These are phyloP conservation scores for Candida patagonica DNA, from an alignment of 805 yeast genomes.

Conservation along the genomic window DNA sequence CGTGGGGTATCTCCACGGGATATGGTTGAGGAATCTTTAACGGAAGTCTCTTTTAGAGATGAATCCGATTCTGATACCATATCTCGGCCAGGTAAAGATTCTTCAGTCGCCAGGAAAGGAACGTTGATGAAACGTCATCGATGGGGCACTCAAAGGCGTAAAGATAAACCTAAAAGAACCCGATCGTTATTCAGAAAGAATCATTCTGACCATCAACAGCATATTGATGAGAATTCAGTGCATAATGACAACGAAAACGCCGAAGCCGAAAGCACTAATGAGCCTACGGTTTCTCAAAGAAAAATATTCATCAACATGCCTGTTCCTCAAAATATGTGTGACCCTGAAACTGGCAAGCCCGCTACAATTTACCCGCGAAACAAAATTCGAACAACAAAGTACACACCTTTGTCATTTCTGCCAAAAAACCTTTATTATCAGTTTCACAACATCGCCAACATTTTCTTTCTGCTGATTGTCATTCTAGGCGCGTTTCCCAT, in stretches of 20 bases:
- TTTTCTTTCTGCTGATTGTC: constrained; percentile 73
- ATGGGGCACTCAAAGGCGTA: constrained; percentile 85
- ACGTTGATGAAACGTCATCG: constrained; percentile 64
- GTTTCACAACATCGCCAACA: constrained; percentile 82
- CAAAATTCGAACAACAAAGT: constrained; percentile 92
- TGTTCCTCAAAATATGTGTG: constrained; percentile 38
- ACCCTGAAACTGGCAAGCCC: constrained; percentile 53
- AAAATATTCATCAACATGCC: constrained; percentile 41
- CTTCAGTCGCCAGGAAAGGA: constrained; percentile 28
- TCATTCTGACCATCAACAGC: neutral
- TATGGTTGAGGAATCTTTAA: neutral
- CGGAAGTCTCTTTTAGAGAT: constrained; percentile 5
- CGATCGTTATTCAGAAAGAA: constrained; percentile 17
- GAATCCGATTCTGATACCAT: neutral
- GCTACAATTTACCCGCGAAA: constrained; percentile 63
- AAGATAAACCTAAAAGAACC: constrained; percentile 41
- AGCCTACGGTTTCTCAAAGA: constrained; percentile 20
- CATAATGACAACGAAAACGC: constrained; percentile 2
- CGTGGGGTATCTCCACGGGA: neutral
- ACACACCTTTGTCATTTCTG: constrained; percentile 80
- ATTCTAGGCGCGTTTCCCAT: constrained; percentile 69
- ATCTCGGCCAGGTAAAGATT: constrained; percentile 2
- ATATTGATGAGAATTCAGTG: constrained; percentile 1
- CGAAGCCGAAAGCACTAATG: constrained; percentile 3
- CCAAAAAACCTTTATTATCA: constrained; percentile 80